Evolutionary conservation across 495 filamentous ascomycete species (phyloP).

Genomic region (Tuber indicum): DNA sequence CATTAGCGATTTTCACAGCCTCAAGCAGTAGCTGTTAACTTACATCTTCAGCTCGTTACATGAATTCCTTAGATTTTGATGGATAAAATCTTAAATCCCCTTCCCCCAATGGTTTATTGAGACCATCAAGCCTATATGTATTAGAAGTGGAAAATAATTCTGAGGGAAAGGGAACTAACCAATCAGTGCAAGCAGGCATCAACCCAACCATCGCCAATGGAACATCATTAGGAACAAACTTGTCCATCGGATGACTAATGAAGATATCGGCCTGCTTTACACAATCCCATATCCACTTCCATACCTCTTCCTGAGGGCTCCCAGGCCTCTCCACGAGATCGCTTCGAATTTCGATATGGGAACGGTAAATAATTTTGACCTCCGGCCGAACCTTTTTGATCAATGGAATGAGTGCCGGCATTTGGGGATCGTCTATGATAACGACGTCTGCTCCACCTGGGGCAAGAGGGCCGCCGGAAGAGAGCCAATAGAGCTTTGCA

Average conservation of each 20-base stretch:
- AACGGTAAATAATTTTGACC: conserved; percentile 70
- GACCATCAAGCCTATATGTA: conserved; percentile 62
- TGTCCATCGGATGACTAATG: conserved; percentile 72
- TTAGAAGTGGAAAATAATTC: background rate
- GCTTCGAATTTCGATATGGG: conserved; percentile 76
- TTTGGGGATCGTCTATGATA: too few species aligned
- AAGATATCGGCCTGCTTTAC: conserved; percentile 70
- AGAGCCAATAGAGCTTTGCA: too few species aligned
- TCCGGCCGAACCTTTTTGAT: conserved; percentile 43
- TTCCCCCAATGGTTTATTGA: conserved; percentile 69
- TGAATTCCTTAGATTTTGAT: conserved; percentile 62
- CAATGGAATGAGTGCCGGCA: too few species aligned
- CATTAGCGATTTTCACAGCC: too few species aligned
- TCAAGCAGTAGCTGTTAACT: too few species aligned
- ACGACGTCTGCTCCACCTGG: too few species aligned
- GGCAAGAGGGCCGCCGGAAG: too few species aligned
- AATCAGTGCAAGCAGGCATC: conserved; percentile 79
- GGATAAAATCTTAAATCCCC: conserved; percentile 72
- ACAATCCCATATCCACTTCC: conserved; percentile 68
- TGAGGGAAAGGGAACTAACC: conserved; percentile 45
- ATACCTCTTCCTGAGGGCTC: conserved; percentile 65
- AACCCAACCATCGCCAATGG: conserved; percentile 63
- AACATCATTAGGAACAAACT: conserved; percentile 67
- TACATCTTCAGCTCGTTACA: conserved; percentile 57
- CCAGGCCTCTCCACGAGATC: conserved; percentile 60